Evolutionary conservation across 2,329 filamentous ascomycete genomes (phyloP), one percentile per base, ranked within the genome.

Genomic region (Diplodia corticola): DNA sequence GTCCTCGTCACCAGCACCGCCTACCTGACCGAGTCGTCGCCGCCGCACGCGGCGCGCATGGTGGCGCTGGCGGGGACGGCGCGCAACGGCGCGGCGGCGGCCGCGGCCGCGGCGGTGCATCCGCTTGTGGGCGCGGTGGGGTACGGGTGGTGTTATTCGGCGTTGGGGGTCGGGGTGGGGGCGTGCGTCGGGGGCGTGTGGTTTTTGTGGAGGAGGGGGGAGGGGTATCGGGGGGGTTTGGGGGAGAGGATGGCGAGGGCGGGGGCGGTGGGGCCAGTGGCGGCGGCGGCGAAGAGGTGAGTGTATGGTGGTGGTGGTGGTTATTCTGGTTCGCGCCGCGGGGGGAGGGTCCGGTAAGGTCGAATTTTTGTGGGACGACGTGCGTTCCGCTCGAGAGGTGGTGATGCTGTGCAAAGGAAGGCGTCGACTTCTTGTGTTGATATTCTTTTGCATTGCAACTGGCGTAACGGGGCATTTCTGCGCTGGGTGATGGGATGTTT

Each of bases 1-100:
- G 79, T 81, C 50, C 80, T 81, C 66, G 77, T 81, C 20, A 76
- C 78, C 2, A 80, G 74, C 24, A 80, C 78, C 0, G 77, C 77
- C 1, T 81, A 79, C 67, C 74, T 80, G 48, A 80, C 79, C 13
- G 78, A 80, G 66, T 80, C 76, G 63, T 74, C 77, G 2, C 75
- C 77, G 12, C 69, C 75, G 50, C 76, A 79, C 55, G 76, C 79
- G 17, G 80, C 80, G 3, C 77, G 74, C 20, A 72, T 79, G 7
- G 79, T 81, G 51, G 80, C 80, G 0, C 71, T 81, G 6, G 76
- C 74, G 4, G 78, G 78, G 57, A 73, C 80, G 68, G 72, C 81
- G 33, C 75, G 79, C 2, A 81, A 80, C 61, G 72, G 76, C 6
- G 78, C 74, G 4, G 78, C 78, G 0, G 79, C 79, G 0, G 73